Evolutionary conservation across 2,329 filamentous ascomycete species (phyloP), one percentile per base, ranked within the genome.

Genomic region (Trichoderma sp.): DNA sequence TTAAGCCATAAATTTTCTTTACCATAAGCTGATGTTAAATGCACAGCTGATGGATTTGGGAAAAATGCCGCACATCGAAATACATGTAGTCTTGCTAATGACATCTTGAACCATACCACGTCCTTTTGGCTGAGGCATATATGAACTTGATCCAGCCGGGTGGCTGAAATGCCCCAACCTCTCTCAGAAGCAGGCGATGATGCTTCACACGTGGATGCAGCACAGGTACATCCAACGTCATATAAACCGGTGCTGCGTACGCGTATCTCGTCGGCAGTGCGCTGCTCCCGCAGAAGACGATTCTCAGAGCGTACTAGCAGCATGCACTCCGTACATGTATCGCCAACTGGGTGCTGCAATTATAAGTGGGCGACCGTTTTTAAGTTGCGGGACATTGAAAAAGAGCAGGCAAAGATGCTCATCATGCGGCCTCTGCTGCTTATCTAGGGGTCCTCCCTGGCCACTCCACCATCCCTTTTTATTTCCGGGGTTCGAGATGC

Each of bases 191-290:
- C 15, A 27, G 22, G 34, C 22, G 19, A 8, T 42, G 25, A 42
- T 53, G 50, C 50, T 56, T 56, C 29, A 56, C 39, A 45, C 39
- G 39, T 42, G 39, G n/a, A 42, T 42, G 39, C 17, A 42, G 39
- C 39, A 42, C 39, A 42, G 39, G 29, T 29, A 29, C 7, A 29
- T 29, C 29, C 29, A 29, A 29, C 29, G 29, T 29, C 29, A 29
- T 25, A 50, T 5, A 27, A 58, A 42, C 15, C 15, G 12, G n/a
- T 37, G 29, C 10, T n/a, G 25, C 39, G 39, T 58, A 67, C 54
- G 53, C 53, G 60, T 54, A 64, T 64, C 50, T 64, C 29, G 5
- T 45, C 42, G 60, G 35, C 60, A 64, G 35, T 64, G 25, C 35
- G 32, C 15, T n/a, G 42, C n/a, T 64, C 22, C 60, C 48, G 60